Evolutionary conservation across 345 rosid species (phyloP).

Genomic region (Lumnitzera littorea): DNA sequence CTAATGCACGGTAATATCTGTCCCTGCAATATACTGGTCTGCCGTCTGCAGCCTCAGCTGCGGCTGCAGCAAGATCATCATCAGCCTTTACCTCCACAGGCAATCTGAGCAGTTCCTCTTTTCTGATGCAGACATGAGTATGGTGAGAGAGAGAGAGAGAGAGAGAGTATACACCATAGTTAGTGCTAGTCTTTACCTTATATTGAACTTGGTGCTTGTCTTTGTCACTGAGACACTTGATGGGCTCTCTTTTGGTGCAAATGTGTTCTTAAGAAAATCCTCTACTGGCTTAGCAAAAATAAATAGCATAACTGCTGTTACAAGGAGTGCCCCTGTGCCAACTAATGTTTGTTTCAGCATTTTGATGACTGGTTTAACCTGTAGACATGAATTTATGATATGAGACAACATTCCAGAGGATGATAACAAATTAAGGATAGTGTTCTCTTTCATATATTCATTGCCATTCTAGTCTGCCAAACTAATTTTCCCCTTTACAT

Average conservation of each 20-base stretch:
- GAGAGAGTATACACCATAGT: background rate
- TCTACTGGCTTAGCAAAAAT: constrained; percentile 77
- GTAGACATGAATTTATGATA: constrained; percentile 6
- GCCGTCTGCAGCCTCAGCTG: constrained; percentile 95
- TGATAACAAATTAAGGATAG: background rate
- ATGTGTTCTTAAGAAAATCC: constrained; percentile 44
- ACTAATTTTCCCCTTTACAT: too few species aligned
- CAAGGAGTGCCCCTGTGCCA: constrained; percentile 76
- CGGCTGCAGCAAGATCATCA: constrained; percentile 83
- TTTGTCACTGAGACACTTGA: constrained; percentile 33
- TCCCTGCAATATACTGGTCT: constrained; percentile 97
- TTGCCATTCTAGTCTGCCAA: background rate
- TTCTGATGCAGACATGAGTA: constrained; percentile 26
- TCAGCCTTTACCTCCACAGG: constrained; percentile 65
- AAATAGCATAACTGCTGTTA: constrained; percentile 54
- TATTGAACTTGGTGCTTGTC: constrained; percentile 43
- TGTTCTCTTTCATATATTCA: background rate
- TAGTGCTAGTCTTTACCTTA: constrained; percentile 36
- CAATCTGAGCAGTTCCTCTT: constrained; percentile 63
- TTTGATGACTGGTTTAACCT: constrained; percentile 92
- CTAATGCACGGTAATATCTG: constrained; percentile 86
- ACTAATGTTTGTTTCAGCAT: constrained; percentile 82
- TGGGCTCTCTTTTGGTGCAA: constrained; percentile 28
- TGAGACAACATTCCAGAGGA: background rate
- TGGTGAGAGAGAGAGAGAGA: background rate